A percentile compares a stretch with the other conserved stretches of the same genome.
Conservation (phyloP, 176 grass and related monocot genomes). For the Carex scoparia region DNA sequence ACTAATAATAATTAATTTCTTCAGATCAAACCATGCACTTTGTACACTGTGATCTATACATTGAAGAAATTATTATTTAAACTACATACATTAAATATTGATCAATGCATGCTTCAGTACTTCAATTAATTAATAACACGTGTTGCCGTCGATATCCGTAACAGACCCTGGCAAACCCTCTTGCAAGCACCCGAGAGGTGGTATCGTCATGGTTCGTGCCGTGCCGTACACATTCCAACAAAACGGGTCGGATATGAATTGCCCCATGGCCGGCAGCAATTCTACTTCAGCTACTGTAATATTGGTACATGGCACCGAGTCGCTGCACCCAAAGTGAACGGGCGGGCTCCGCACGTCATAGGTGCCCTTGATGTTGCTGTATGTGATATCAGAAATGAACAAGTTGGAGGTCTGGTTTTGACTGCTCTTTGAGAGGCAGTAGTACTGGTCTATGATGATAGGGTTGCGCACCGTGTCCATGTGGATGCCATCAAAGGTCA, state of each 20-base stretch:
- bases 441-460: conserved; percentile 99
- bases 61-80: neutral
- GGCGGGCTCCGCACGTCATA: conserved; percentile 70
- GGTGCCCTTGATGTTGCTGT: conserved; percentile 67
- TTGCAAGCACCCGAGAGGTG: conserved; percentile 52
- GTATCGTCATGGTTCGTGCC: conserved; percentile 45
- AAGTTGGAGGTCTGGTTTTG: conserved; percentile 67
- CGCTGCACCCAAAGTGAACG: conserved; percentile 90
- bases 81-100: neutral
- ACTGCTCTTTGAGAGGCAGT: conserved; percentile 73
- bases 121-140: conserved; percentile 58
- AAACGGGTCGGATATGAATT: conserved; percentile 44
- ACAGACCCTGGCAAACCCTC: conserved; percentile 39
- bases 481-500: conserved; percentile 65
- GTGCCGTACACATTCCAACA: conserved; percentile 87
- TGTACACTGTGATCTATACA: conserved; percentile 3
- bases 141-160: conserved; percentile 23
- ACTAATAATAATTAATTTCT: neutral
- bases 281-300: conserved; percentile 77
- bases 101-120: neutral
- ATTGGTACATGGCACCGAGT: conserved; percentile 85
- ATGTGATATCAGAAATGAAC: conserved; percentile 56
- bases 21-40: neutral
- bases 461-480: conserved; percentile 95
- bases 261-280: conserved; percentile 47